These are phyloP conservation scores for Aspergillaceae sp. DNA, from an alignment of 2,329 filamentous ascomycete species.

Conservation along the genomic window DNA sequence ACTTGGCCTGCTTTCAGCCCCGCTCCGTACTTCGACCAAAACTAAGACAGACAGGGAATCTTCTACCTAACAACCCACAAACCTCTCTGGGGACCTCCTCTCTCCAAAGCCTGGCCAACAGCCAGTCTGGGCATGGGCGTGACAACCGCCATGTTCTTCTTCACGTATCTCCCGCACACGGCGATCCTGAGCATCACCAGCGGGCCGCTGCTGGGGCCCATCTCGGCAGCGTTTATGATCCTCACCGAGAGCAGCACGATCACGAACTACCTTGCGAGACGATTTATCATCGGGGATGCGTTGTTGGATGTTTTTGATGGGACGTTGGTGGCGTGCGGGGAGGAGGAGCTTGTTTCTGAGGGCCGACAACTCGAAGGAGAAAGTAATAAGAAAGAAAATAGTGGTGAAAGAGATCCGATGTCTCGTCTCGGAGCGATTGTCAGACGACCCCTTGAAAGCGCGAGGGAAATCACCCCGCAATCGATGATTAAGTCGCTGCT, in stretches of 20 bases:
- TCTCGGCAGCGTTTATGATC: conserved; percentile 52
- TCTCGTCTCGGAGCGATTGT: no score
- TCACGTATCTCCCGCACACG: conserved; percentile 79
- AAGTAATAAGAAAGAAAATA: no score
- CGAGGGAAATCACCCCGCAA: conserved; percentile 39
- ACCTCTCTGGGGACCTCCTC: conserved; percentile 51
- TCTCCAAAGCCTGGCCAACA: conserved; percentile 51
- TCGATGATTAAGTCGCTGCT: conserved; percentile 70
- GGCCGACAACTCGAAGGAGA: conserved; percentile 55
- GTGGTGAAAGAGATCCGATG: no score
- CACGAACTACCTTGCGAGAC: conserved; percentile 50
- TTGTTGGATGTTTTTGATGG: conserved; percentile 86
- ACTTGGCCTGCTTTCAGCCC: no score
- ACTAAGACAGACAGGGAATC: conserved; percentile 42
- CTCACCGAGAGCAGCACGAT: conserved; percentile 49
- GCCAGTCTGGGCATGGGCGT: conserved; percentile 63
- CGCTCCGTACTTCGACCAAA: not conserved
- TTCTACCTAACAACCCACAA: conserved; percentile 52
- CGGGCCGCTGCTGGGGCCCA: conserved; percentile 59
- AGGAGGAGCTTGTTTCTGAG: conserved; percentile 58
- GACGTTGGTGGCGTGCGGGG: conserved; percentile 47
- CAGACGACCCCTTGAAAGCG: not conserved
- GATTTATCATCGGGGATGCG: conserved; percentile 71
- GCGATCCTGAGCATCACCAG: conserved; percentile 76
- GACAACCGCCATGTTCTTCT: conserved; percentile 71